Evolutionary conservation across 345 rosid species (phyloP).

Genomic region (Brassica carinata): DNA sequence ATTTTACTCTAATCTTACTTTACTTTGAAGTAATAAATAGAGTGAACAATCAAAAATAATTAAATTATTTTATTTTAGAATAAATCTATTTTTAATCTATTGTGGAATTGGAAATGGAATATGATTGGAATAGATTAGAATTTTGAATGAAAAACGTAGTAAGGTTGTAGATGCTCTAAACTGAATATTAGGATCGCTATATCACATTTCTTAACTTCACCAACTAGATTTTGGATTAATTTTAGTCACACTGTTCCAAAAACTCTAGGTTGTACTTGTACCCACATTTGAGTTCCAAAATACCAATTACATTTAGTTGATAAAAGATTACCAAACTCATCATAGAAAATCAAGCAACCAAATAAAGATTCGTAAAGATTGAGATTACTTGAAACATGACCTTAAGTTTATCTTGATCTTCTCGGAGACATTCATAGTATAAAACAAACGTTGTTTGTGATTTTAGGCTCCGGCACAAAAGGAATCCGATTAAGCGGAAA

Average conservation of each 20-base stretch:
- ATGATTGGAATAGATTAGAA: too few species aligned
- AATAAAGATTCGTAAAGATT: background rate
- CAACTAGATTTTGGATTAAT: background rate
- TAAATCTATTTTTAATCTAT: too few species aligned
- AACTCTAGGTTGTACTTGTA: too few species aligned
- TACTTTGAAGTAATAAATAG: too few species aligned
- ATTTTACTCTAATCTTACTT: too few species aligned
- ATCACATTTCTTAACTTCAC: background rate
- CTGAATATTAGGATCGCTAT: background rate
- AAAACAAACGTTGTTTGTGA: background rate
- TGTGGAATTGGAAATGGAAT: too few species aligned
- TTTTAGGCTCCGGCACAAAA: background rate
- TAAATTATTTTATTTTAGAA: too few species aligned
- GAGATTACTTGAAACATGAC: background rate
- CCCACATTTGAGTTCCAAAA: background rate
- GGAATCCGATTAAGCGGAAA: background rate
- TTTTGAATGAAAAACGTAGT: too few species aligned
- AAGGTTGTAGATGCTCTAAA: too few species aligned
- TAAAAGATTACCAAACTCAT: background rate
- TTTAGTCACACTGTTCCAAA: background rate
- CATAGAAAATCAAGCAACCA: background rate
- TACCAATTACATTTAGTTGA: background rate
- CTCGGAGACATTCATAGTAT: background rate
- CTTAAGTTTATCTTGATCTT: background rate
- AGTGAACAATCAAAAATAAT: too few species aligned